Evolutionary conservation across 495 filamentous ascomycete species (phyloP), one percentile per base, ranked within the genome.

Genomic region (Aspergillus heteromorphus): DNA sequence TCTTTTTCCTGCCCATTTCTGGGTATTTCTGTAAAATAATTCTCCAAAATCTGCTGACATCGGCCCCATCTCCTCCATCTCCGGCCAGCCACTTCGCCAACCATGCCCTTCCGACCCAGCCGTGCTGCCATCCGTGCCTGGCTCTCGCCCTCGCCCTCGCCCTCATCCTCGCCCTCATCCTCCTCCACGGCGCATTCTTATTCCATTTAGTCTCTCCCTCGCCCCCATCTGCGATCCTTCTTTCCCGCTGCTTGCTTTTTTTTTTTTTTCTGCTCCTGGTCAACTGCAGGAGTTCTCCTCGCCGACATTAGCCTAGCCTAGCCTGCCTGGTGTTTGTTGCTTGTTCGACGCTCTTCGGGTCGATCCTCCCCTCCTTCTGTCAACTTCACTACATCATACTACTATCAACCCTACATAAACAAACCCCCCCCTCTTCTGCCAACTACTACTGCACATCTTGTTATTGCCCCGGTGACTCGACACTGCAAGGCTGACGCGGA

Each of bases 101-200:
- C 57, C 57, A 51, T 55, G 52, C 42, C 23, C 51, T 54, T 54
- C 50, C 56, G 51, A 50, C 45, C 56, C 51, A 54, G 56, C 56
- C 56, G 56, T 54, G 27, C 14, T 51, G 40, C 31, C 48, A 41
- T 57, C 41, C 21, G 43, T 47, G 43, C 43, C 43, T 47, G 43
- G 43, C 17, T n/a, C 40, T 25, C 45, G 27, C 48, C 31, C 2
- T 38, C n/a, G 23, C 36, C 41, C n/a, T n/a, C n/a, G n/a, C n/a
- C n/a, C n/a, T 16, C 9, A 13, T 27, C 23, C 25, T 21, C 9
- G n/a, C 20, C 9, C 9, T 2, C 16, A n/a, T 41, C 20, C 20
- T 20, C 3, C 8, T 43, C 40, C 40, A 2, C 6, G 8, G 14
- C 8, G 2, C 20, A 7, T 19, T 5, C 20, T 43, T 20, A 2